Evolutionary conservation across 345 rosid species (phyloP), one percentile per base, ranked within the genome.

Genomic region (Arabidopsis suecica): DNA sequence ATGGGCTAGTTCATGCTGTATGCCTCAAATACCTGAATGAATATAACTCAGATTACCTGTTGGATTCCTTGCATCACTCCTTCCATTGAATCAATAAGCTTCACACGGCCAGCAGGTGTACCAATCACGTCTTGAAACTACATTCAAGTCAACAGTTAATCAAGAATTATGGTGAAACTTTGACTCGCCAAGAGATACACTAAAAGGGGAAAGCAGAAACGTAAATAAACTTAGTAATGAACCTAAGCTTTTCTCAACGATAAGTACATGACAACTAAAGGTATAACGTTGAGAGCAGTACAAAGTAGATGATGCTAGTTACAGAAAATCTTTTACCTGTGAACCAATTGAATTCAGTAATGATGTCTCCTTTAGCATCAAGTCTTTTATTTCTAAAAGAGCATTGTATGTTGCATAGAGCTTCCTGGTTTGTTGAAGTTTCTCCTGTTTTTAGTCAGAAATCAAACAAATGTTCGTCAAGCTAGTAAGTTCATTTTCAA

Each of bases 311-410:
- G 40, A 53, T 25, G 32, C 9, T 16, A 66, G 33, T 49, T 13
- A 68, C 9, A 49, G 30, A 32, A 25, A 30, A 59, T 12, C 32
- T 76, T 38, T 20, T 54, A 89, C 96, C 97, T 88, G 97, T 34
- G 93, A 86, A 80, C 84, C 86, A 66, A 91, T 86, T 13, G 96
- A 94, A 77, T 87, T 88, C 72, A 91, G 71, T 66, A 94, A 85
- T 14, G 94, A 89, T 18, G 82, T 88, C 82, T 94, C 96, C 79
- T 94, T 94, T 47, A 86, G 88, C 96, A 89, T 91, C 81, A 88
- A 79, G 44, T 91, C 95, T 79, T 93, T 94, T 66, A 85, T 88
- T 75, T 88, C 96, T 81, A 86, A 66, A 72, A 94, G 94, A 45
- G 95, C 88, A 78, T 88, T 91, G 77, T 88, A 91, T 20, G 96